phyloP scores from a whole-genome alignment of 1,284 basidiomycete species.

The Puccinia polysora region DNA sequence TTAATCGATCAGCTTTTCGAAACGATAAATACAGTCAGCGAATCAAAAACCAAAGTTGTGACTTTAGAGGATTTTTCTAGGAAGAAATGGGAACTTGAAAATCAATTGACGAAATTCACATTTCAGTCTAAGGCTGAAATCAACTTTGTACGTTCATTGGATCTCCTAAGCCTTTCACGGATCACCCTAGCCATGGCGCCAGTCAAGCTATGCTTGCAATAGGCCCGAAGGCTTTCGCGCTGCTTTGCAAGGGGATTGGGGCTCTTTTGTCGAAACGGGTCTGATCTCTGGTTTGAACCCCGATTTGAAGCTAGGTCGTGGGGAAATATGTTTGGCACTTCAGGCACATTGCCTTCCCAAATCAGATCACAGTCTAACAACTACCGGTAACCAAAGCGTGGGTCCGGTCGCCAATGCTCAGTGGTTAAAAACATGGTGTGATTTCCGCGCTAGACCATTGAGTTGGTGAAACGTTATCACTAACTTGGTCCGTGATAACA shows the following conservation, averaged over 20 bases:
- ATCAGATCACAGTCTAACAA: background rate
- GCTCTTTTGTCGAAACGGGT: too few relatives aligned
- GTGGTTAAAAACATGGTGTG: slow-evolving; percentile 34
- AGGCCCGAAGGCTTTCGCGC: background rate
- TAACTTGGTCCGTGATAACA: background rate
- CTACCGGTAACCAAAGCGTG: background rate
- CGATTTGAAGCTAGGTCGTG: slow-evolving; percentile 7
- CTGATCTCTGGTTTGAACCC: background rate
- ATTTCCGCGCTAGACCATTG: background rate
- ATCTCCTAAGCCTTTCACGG: background rate
- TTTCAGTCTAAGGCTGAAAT: slow-evolving; percentile 6
- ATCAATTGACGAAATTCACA: background rate
- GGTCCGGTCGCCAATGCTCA: background rate
- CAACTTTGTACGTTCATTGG: slow-evolving; percentile 9
- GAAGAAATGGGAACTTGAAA: slow-evolving; percentile 10
- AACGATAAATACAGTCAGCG: background rate
- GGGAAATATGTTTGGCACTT: slow-evolving; percentile 28
- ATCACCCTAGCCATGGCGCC: too few relatives aligned
- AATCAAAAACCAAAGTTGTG: background rate
- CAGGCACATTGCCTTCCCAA: slow-evolving; percentile 1
- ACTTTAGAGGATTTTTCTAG: slow-evolving; percentile 27
- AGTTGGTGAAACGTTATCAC: background rate
- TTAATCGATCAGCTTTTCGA: slow-evolving; percentile 20
- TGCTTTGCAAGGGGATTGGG: too few relatives aligned
- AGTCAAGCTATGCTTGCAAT: background rate